Evolutionary conservation across 768 basidiomycete species (phyloP), one percentile per base, ranked within the genome.

Genomic region (Lanmaoa rubissima): DNA sequence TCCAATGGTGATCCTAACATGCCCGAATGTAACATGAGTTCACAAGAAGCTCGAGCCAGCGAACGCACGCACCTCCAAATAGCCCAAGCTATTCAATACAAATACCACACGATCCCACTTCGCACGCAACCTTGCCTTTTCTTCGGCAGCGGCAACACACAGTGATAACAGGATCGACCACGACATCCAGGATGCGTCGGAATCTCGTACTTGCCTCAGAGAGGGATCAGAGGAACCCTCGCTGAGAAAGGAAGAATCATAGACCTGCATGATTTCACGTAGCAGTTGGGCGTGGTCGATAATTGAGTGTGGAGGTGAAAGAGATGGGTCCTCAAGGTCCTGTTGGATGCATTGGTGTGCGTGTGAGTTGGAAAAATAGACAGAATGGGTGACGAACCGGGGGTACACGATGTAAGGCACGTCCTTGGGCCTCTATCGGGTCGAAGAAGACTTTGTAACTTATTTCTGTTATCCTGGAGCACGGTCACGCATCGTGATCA

Each of bases 231-330:
- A 46, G 5, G 47, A 39, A 0, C 61, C 58, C 32, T 86, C 83
- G 11, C 85, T 88, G 11, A 94, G 76, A 32, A 95, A 79, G 0
- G 94, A 94, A 0, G 90, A 88, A 35, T 91, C 85, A 69, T 96
- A 95, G 6, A 97, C 94, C 1, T 78, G 73, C 84, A 95, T 89
- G 61, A 97, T 85, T 69, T 98, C 94, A 14, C 90, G 86, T 10
- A 98, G 78, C 54, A 92, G 85, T 58, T 92, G 89, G 0, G 83
- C 79, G 42, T 94, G 86, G 61, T 97, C 93, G 35, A 94, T 81
- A n/a, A 98, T 83, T 0, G 82, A 76, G 6, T 88, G 76, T 0
- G 95, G 93, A 2, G 95, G 89, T 2, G 82, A 78, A 7, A 89
- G 73, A 0, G 87, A 82, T 0, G 82, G 75, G 59, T 94, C 93